Evolutionary conservation across 495 filamentous ascomycete genomes (phyloP).

Genomic region (Zalerion maritima): DNA sequence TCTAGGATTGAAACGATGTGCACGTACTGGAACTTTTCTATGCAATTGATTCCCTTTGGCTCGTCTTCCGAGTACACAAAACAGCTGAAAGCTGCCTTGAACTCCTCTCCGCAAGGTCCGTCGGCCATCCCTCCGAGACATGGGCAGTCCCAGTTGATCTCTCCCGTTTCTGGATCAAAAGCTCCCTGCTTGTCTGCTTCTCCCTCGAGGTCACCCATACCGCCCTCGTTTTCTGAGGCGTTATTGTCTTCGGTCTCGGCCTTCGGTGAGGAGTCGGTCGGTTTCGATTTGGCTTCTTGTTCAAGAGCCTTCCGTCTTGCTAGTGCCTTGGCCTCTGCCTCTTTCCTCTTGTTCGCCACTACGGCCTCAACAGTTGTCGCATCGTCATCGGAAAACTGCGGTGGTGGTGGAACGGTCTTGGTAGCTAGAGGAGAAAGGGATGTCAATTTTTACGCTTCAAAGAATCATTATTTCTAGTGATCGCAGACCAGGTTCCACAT

Average conservation of each 20-base stretch:
- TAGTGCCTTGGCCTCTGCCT: constrained; percentile 15
- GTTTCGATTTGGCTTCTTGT: too few species aligned
- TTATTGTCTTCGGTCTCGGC: constrained; percentile 5
- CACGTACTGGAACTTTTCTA: constrained; percentile 89
- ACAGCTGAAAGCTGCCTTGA: constrained; percentile 90
- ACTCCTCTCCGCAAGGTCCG: constrained; percentile 90
- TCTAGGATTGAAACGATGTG: neutral
- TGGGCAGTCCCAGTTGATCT: constrained; percentile 99
- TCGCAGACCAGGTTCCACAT: constrained; percentile 16
- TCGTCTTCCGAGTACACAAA: constrained; percentile 90
- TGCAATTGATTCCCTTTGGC: constrained; percentile 97
- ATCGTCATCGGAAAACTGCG: constrained; percentile 28
- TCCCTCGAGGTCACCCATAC: constrained; percentile 51
- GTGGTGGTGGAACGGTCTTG: constrained; percentile 20
- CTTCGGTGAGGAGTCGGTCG: constrained; percentile 9
- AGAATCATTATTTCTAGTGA: too few species aligned
- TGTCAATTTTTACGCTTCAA: too few species aligned
- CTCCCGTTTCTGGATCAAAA: constrained; percentile 94
- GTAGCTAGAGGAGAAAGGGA: too few species aligned
- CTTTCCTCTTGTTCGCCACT: constrained; percentile 34
- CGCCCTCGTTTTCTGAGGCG: constrained; percentile 7
- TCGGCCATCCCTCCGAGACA: constrained; percentile 95
- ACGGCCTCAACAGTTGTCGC: constrained; percentile 35
- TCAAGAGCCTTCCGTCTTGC: constrained; percentile 15
- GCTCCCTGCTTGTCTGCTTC: constrained; percentile 77